Percentiles rank a stretch among this genome's conserved stretches.
Conservation (phyloP, 106 monocot species). For the Hemerocallis citrina region DNA sequence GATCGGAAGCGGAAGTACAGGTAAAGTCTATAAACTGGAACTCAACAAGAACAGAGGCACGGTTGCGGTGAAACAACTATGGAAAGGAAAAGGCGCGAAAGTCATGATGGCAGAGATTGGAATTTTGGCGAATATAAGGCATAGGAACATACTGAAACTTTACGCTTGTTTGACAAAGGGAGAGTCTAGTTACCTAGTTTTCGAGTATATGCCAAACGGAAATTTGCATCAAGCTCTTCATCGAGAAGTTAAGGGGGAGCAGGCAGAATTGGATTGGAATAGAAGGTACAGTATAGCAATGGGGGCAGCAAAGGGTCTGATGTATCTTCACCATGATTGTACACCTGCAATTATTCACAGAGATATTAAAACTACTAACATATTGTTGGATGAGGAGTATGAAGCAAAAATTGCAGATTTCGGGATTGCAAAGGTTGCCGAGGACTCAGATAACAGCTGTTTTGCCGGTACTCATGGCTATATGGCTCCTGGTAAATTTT, state of each 20-base stretch:
- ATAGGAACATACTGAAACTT: conserved; percentile 73
- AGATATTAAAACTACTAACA: conserved; percentile 77
- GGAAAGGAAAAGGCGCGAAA: conserved; percentile 27
- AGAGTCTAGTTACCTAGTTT: conserved; percentile 42
- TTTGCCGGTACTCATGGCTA: conserved; percentile 90
- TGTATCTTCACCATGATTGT: conserved; percentile 89
- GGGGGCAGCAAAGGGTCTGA: conserved; percentile 70
- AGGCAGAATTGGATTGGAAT: conserved; percentile 50
- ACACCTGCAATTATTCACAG: conserved; percentile 69
- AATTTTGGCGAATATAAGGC: conserved; percentile 63
- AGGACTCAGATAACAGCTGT: conserved; percentile 26
- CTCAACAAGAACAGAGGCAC: conserved; percentile 35
- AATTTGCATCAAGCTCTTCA: conserved; percentile 57
- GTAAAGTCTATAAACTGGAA: conserved; percentile 57
- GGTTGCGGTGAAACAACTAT: conserved; percentile 68
- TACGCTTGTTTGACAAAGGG: conserved; percentile 49
- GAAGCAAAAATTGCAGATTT: conserved; percentile 86
- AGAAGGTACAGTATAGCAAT: conserved; percentile 62
- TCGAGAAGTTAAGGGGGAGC: conserved; percentile 21
- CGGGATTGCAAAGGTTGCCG: conserved; percentile 57
- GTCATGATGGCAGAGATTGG: conserved; percentile 44
- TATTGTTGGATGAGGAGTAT: conserved; percentile 65
- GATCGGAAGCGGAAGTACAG: conserved; percentile 61
- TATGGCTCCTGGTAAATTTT: conserved; percentile 75
- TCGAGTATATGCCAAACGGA: conserved; percentile 75